Evolutionary conservation across 192 early-diverging fungal genomes (phyloP).

Genomic region (Chytriomyces sp.): DNA sequence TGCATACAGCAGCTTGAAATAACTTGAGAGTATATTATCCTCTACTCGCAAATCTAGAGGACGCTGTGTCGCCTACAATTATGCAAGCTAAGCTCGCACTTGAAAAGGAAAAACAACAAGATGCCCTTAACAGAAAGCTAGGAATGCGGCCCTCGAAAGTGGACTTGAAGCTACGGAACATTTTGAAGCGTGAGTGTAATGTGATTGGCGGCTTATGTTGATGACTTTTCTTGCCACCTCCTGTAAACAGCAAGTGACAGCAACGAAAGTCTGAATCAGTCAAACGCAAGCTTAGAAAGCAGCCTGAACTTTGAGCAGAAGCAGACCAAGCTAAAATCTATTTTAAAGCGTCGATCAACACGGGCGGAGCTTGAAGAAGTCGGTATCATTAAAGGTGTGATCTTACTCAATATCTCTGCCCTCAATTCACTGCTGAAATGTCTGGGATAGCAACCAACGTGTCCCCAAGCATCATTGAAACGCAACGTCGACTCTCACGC

Average conservation of each 20-base stretch:
- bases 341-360: constrained; percentile 56
- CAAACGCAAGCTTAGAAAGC: constrained; percentile 9
- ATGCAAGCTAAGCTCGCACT: constrained; percentile 45
- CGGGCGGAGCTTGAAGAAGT: constrained; percentile 48
- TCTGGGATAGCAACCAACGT: constrained; percentile 23
- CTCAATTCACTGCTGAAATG: background rate
- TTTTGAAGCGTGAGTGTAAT: constrained; percentile 40
- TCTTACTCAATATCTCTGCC: background rate
- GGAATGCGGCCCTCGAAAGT: constrained; percentile 47
- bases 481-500: constrained; percentile 47
- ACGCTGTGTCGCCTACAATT: constrained; percentile 44
- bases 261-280: constrained; percentile 18
- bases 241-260: background rate
- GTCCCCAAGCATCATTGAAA: constrained; percentile 46
- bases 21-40: background rate
- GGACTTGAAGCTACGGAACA: constrained; percentile 59
- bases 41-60: constrained; percentile 37
- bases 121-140: constrained; percentile 43
- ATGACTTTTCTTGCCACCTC: background rate
- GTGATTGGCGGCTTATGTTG: background rate
- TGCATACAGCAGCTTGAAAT: background rate
- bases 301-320: constrained; percentile 21
- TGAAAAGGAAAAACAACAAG: constrained; percentile 53
- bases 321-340: constrained; percentile 38
- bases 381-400: constrained; percentile 55